Evolutionary conservation across 768 basidiomycete genomes (phyloP), one percentile per base, ranked within the genome.

Genomic region (Kwoniella sp.): DNA sequence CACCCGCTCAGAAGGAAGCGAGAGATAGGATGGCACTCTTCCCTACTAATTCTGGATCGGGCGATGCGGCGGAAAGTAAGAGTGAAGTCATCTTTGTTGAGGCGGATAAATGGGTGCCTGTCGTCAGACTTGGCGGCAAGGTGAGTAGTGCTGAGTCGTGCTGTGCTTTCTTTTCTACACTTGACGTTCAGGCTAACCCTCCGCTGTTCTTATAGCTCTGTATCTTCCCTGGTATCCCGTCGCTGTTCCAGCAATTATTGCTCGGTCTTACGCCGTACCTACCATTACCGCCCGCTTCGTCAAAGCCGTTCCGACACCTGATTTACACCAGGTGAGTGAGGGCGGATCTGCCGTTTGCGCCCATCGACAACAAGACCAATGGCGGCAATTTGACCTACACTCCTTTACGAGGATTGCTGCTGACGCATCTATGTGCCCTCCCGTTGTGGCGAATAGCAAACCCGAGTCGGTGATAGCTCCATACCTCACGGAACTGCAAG

Each of bases 11-110:
- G 73, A 83, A 82, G 33, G 84, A 83, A 2, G 93, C 93, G 1
- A 86, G 89, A 24, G 83, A 87, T 68, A 84, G 92, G 53, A 98
- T 98, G 94, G 94, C 92, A 0, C 80, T 92, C 37, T 92, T 98
- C 74, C 94, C 94, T 0, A 63, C 64, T 33, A 67, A 63, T 7
- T 58, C 63, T 5, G 58, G 64, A 19, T 48, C 24, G 7, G 59
- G 51, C 27, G 60, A 64, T 37, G 67, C 58, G 9, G 40, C 8
- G 17, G 63, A 48, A 62, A 73, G 70, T 44, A 91, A 98, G 76
- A 85, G 75, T 36, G 92, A 98, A 76, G 85, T 89, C 10, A 78
- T 98, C 1, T 93, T 88, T 75, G 87, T 92, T 7, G 85, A 85
- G 9, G 82, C 84, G 63, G 90, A 92, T 65, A 82, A 93, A 57